Evolutionary conservation across 441 rosid species (phyloP).

Genomic region (Hura crepitans): DNA sequence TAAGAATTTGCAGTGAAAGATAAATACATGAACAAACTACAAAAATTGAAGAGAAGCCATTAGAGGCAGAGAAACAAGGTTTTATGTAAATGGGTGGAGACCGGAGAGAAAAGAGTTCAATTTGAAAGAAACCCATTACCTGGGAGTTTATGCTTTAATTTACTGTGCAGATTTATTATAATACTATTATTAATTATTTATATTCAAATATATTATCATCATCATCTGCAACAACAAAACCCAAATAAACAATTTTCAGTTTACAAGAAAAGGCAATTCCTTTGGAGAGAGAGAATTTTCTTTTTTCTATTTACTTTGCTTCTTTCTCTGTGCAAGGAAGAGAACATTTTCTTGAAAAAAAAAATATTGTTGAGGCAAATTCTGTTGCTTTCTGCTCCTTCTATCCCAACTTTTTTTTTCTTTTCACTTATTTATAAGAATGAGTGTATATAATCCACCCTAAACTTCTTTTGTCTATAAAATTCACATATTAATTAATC

Average conservation of each 20-base stretch:
- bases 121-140: slow-evolving; percentile 28
- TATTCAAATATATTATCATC: slow-evolving; percentile 8
- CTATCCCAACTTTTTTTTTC: not conserved
- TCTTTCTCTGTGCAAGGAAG: not conserved
- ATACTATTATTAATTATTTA: not conserved
- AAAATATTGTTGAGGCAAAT: not conserved
- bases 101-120: slow-evolving; percentile 15
- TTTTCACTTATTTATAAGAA: not conserved
- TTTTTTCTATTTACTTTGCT: not conserved
- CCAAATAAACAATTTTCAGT: slow-evolving; percentile 18
- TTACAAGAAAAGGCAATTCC: slow-evolving; percentile 24
- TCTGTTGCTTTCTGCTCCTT: not conserved
- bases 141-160: slow-evolving; percentile 5
- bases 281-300: slow-evolving; percentile 8
- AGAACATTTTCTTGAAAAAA: not conserved
- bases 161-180: not conserved
- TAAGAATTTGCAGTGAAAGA: slow-evolving; percentile 30
- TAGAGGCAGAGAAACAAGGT: slow-evolving; percentile 20
- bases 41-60: slow-evolving; percentile 22
- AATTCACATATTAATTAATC: no score
- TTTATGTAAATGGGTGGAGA: slow-evolving; percentile 10
- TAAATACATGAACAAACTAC: not conserved
- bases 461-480: no score
- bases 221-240: slow-evolving; percentile 22
- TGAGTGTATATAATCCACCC: no score